These are phyloP conservation scores for Acanthamoeba castellanii DNA, from an alignment of 208 protist genomes.

Conservation along the genomic window DNA sequence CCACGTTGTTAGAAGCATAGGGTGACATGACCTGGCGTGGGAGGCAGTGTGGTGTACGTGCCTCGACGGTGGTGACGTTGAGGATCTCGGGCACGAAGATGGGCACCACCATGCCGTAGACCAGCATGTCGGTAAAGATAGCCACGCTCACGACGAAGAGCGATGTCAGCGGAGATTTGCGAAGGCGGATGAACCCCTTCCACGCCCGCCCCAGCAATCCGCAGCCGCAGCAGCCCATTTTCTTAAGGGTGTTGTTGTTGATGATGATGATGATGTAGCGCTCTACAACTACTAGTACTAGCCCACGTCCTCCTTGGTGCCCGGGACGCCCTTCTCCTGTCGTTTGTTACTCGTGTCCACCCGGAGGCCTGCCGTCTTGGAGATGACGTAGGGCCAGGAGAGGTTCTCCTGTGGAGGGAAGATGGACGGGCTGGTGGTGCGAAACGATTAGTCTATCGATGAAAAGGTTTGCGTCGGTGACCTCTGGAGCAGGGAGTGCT, in stretches of 20 bases:
- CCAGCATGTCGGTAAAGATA: constrained; percentile 40
- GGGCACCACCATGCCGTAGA: constrained; percentile 64
- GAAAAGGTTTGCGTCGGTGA: too few relatives aligned
- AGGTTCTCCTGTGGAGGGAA: too few relatives aligned
- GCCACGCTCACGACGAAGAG: constrained; percentile 7
- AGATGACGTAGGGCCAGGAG: neutral
- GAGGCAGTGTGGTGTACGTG: neutral
- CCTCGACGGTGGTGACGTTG: constrained; percentile 25
- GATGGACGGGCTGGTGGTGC: too few relatives aligned
- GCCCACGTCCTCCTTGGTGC: constrained; percentile 36
- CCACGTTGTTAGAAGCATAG: neutral
- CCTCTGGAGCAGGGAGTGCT: too few relatives aligned
- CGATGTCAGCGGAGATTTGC: neutral
- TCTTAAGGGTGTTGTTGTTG: too few relatives aligned
- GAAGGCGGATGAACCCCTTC: neutral
- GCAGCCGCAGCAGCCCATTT: neutral
- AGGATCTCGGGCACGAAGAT: constrained; percentile 54
- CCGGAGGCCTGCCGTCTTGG: constrained; percentile 26
- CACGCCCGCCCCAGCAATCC: neutral
- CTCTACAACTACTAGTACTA: neutral
- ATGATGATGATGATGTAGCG: neutral
- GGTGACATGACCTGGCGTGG: neutral
- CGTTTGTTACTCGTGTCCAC: neutral
- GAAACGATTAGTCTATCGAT: too few relatives aligned
- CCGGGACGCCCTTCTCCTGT: neutral